Conservation (phyloP, 192 early-diverging fungal genomes). For the Linnemannia schmuckeri region DNA sequence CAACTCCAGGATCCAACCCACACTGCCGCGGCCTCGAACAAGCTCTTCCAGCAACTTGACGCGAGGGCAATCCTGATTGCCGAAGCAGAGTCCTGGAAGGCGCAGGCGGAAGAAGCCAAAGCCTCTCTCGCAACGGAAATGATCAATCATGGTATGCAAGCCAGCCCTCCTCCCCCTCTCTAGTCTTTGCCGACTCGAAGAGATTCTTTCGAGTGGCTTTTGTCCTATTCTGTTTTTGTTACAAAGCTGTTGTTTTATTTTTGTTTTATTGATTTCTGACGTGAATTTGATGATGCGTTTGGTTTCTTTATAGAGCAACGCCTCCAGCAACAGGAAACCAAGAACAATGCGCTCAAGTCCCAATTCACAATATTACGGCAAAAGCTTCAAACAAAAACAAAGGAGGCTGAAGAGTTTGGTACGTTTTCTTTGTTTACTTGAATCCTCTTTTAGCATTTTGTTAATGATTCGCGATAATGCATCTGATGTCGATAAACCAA, state of each 20-base stretch:
- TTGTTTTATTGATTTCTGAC: not conserved
- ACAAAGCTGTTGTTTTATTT: not conserved
- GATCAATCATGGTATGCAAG: constrained; percentile 40
- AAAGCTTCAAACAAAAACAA: constrained; percentile 23
- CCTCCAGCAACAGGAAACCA: constrained; percentile 37
- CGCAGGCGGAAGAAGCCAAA: constrained; percentile 43
- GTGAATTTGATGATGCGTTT: not conserved
- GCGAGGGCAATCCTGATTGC: constrained; percentile 21
- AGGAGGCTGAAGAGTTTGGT: constrained; percentile 37
- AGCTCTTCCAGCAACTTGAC: constrained; percentile 35
- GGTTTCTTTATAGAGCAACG: constrained; percentile 38
- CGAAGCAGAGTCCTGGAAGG: constrained; percentile 28
- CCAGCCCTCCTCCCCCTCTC: not conserved
- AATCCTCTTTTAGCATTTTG: not conserved
- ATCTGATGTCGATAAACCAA: too few relatives aligned
- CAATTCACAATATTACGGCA: constrained; percentile 19
- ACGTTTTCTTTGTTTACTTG: not conserved
- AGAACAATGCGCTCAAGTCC: constrained; percentile 27
- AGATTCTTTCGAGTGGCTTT: not conserved
- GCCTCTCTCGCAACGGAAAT: constrained; percentile 36
- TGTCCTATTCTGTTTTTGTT: not conserved
- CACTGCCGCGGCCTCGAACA: constrained; percentile 5
- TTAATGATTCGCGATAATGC: not conserved
- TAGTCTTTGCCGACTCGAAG: not conserved
- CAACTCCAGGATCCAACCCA: constrained; percentile 35